Conservation (phyloP, 371 early-diverging fungal species). For the Rhizomucor miehei region DNA sequence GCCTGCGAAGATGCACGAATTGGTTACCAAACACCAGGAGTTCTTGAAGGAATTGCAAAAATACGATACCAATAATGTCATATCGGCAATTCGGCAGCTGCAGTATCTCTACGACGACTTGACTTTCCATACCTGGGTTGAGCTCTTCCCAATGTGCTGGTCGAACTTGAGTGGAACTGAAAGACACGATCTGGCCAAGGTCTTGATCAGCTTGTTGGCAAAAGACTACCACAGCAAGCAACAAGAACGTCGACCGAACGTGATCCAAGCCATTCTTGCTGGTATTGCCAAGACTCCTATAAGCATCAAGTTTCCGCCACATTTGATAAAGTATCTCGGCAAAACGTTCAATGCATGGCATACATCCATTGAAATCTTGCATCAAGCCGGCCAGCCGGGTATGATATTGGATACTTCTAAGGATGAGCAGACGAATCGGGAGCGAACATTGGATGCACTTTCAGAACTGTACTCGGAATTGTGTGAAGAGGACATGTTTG, state of each 20-base stretch:
- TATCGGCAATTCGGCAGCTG: constrained; percentile 62
- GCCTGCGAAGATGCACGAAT: constrained; percentile 31
- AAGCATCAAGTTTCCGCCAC: constrained; percentile 82
- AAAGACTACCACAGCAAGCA: constrained; percentile 91
- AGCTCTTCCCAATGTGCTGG: constrained; percentile 90
- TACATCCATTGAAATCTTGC: constrained; percentile 73
- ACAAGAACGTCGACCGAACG: constrained; percentile 81
- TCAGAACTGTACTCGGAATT: constrained; percentile 78
- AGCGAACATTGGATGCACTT: constrained; percentile 86
- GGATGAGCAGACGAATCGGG: constrained; percentile 87
- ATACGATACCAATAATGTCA: constrained; percentile 49
- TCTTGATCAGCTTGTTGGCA: constrained; percentile 79
- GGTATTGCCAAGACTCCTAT: constrained; percentile 78
- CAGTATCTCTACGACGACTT: constrained; percentile 70
- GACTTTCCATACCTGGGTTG: constrained; percentile 79
- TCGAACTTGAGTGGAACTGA: constrained; percentile 66
- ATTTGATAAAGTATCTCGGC: constrained; percentile 89
- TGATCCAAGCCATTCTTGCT: constrained; percentile 87
- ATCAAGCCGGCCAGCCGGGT: constrained; percentile 47
- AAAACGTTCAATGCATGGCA: constrained; percentile 93
- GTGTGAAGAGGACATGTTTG: constrained; percentile 88
- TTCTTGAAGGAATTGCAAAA: constrained; percentile 61
- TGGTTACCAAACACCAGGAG: constrained; percentile 48
- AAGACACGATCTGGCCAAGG: constrained; percentile 80
- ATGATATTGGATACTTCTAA: constrained; percentile 55